These are phyloP conservation scores for Actinomucor elegans DNA, from an alignment of 371 early-diverging fungal species.

Conservation along the genomic window DNA sequence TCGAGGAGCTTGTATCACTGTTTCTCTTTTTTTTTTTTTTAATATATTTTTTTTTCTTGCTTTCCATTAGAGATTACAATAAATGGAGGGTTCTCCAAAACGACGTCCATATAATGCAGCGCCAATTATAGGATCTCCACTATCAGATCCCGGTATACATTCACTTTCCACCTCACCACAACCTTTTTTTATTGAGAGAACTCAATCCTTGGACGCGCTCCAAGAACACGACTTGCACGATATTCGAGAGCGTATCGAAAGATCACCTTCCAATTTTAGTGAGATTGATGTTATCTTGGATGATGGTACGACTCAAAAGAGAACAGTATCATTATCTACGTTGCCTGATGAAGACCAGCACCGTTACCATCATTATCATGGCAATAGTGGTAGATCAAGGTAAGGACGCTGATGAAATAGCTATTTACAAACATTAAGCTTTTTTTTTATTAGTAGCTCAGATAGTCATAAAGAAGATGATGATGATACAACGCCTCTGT, in stretches of 20 bases:
- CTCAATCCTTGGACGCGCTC: slow-evolving; percentile 10
- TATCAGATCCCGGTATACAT: slow-evolving; percentile 17
- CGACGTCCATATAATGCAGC: slow-evolving; percentile 19
- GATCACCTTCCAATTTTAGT: slow-evolving; percentile 9
- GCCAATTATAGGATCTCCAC: slow-evolving; percentile 14
- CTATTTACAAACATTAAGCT: neutral
- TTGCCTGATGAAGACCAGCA: slow-evolving; percentile 14
- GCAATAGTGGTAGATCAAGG: neutral
- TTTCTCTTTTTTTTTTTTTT: neutral
- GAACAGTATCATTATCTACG: slow-evolving; percentile 31
- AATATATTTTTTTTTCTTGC: neutral
- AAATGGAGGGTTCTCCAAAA: neutral
- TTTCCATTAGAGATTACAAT: neutral
- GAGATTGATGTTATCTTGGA: slow-evolving; percentile 32
- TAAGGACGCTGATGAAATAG: neutral
- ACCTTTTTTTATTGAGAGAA: slow-evolving; percentile 16
- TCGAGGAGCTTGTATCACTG: no score
- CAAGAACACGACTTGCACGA: neutral
- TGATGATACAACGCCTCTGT: slow-evolving; percentile 21
- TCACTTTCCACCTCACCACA: slow-evolving; percentile 22
- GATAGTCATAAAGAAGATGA: neutral
- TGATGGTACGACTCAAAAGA: slow-evolving; percentile 25
- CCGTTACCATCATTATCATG: neutral
- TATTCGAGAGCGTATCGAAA: neutral
- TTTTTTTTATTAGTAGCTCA: neutral